phyloP scores from a whole-genome alignment of 2,329 filamentous ascomycete genomes.

The Epichloe sibirici region DNA sequence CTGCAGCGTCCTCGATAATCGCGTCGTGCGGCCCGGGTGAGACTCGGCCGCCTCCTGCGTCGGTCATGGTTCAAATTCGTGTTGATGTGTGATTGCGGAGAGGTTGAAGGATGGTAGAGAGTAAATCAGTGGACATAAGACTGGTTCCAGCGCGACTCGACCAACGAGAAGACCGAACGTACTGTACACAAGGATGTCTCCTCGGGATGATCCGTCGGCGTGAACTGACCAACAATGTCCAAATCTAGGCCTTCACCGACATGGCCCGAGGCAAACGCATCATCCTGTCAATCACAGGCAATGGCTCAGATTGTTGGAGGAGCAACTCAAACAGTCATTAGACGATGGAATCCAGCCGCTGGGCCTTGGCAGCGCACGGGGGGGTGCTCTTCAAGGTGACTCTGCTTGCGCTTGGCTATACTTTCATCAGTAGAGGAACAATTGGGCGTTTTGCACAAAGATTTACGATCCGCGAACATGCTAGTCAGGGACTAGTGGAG shows the following conservation, averaged over 20 bases:
- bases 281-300: conserved; percentile 18
- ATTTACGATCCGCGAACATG: too few species aligned
- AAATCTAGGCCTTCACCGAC: conserved; percentile 22
- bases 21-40: too few species aligned
- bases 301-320: conserved; percentile 18
- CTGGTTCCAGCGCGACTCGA: too few species aligned
- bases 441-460: too few species aligned
- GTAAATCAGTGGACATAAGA: too few species aligned
- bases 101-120: too few species aligned
- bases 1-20: too few species aligned
- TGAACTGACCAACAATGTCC: conserved; percentile 23
- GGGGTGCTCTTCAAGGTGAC: conserved; percentile 30
- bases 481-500: too few species aligned
- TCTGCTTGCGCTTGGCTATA: conserved; percentile 29
- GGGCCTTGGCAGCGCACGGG: conserved; percentile 19
- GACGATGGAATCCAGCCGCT: conserved; percentile 20
- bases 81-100: too few species aligned
- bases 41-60: too few species aligned
- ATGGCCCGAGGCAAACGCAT: neutral
- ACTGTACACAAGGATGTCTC: conserved; percentile 29
- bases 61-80: too few species aligned
- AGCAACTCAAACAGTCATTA: conserved; percentile 18
- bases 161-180: conserved; percentile 6
- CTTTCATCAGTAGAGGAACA: conserved; percentile 29
- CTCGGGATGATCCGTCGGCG: conserved; percentile 19